A percentile compares a stretch with the other conserved stretches of the same genome.
Conservation (phyloP, 768 basidiomycete genomes). For the Hygrocybe punicea region DNA sequence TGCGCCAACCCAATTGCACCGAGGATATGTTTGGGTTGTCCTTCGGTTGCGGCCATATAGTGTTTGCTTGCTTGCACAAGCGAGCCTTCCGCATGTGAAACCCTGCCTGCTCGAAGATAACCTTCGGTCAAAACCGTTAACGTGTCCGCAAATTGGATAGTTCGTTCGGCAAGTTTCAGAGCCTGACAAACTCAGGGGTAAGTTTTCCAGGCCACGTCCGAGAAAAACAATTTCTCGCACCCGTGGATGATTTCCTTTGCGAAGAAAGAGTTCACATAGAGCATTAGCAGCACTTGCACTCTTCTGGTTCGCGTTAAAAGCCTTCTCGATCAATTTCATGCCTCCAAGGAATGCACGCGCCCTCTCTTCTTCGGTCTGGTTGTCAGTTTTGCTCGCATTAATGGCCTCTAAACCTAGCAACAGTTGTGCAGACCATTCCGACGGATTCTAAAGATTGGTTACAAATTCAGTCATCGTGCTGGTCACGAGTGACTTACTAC, state of each 20-base stretch:
- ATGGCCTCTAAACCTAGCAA: slow-evolving; percentile 83
- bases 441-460: slow-evolving; percentile 8
- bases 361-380: slow-evolving; percentile 61
- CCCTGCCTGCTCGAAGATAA: slow-evolving; percentile 77
- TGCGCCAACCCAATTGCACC: slow-evolving; percentile 85
- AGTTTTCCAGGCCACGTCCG: neutral
- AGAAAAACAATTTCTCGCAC: slow-evolving; percentile 36
- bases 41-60: slow-evolving; percentile 63
- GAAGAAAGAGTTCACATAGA: slow-evolving; percentile 73
- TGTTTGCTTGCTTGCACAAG: slow-evolving; percentile 64
- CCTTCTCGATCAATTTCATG: slow-evolving; percentile 66
- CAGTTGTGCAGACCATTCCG: slow-evolving; percentile 72
- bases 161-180: slow-evolving; percentile 88
- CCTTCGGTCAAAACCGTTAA: slow-evolving; percentile 82
- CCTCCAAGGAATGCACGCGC: slow-evolving; percentile 58
- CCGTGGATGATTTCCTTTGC: slow-evolving; percentile 60
- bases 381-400: slow-evolving; percentile 76
- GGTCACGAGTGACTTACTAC: slow-evolving; percentile 51
- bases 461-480: neutral
- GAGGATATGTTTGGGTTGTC: slow-evolving; percentile 69
- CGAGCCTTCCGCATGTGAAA: slow-evolving; percentile 69
- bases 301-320: slow-evolving; percentile 76
- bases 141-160: slow-evolving; percentile 91
- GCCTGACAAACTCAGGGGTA: slow-evolving; percentile 45
- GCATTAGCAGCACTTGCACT: slow-evolving; percentile 83